Evolutionary conservation across 306 rosid species (phyloP), one percentile per base, ranked within the genome.

Genomic region (Leucaena leucocephala): DNA sequence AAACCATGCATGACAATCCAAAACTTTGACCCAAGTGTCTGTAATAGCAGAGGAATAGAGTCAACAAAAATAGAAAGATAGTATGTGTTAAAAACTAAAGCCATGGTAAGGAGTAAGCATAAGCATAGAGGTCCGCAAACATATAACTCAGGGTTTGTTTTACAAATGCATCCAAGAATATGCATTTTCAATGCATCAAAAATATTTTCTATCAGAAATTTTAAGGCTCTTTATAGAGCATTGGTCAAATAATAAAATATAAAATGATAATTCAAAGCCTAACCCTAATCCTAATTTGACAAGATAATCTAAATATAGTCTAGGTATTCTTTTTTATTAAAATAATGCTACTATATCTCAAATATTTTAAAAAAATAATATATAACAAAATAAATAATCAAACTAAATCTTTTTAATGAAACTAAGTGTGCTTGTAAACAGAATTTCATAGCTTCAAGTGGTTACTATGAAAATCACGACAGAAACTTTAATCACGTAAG

Each of bases 1-100:
- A 77, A 84, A 57, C 54, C 52, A 72, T 6, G 74, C 52, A 72
- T 6, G 74, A 72, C 13, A 73, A 76, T 8, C 66, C 79, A 61
- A 72, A 81, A 65, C 77, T 66, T 4, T 19, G 55, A 78, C 2
- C 14, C 0, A n/a, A n/a, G 72, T 19, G 35, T 67, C 22, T 19
- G 72, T 38, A 40, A 33, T 17, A 15, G 64, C 76, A 34, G 33
- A 71, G 39, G 55, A 63, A 44, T 43, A 66, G 12, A 35, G 40
- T 58, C 33, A 64, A 71, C 13, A 33, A 10, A 34, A 27, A 63
- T 63, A 54, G 70, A 35, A 76, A 76, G 73, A 35, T 61, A 34
- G 36, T 34, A 13, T 9, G 14, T 11, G 74, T 21, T 62, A 49
- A 15, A 49, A 42, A 33, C 22, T 43, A 76, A 64, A 36, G 8